Evolutionary conservation across 2,329 filamentous ascomycete species (phyloP).

Genomic region (Endoconidiophora laricicola): DNA sequence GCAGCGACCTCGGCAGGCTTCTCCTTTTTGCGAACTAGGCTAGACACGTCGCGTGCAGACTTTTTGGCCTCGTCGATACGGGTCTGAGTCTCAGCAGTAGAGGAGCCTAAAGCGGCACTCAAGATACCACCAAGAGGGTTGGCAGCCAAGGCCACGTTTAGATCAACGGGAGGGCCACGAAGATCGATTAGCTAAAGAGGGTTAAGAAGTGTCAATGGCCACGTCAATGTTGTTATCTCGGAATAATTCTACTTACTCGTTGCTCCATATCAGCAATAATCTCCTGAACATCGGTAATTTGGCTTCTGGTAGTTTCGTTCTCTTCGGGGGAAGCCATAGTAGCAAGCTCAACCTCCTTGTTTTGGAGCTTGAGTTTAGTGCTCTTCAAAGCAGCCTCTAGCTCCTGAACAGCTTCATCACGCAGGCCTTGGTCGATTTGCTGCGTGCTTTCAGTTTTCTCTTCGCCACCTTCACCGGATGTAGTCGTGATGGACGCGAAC

Average conservation of each 20-base stretch:
- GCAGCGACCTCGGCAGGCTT: constrained; percentile 13
- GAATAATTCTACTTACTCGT: constrained; percentile 32
- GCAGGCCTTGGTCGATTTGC: constrained; percentile 48
- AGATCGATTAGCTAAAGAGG: constrained; percentile 47
- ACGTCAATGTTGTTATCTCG: neutral
- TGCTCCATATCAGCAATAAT: constrained; percentile 66
- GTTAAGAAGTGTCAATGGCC: neutral
- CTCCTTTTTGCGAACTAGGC: constrained; percentile 54
- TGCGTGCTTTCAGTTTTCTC: constrained; percentile 20
- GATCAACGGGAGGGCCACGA: constrained; percentile 41
- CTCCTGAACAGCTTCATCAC: constrained; percentile 53
- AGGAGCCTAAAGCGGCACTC: constrained; percentile 42
- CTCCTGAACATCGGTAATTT: constrained; percentile 59
- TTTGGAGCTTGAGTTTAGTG: constrained; percentile 52
- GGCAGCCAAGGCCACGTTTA: constrained; percentile 38
- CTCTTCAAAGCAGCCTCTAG: constrained; percentile 60
- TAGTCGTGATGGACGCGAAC: constrained; percentile 64
- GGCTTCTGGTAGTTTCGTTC: constrained; percentile 42
- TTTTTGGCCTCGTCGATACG: constrained; percentile 57
- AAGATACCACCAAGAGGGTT: constrained; percentile 39
- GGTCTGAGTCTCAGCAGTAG: constrained; percentile 41
- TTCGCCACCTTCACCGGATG: constrained; percentile 30
- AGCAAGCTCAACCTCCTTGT: constrained; percentile 49
- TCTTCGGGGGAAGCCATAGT: constrained; percentile 48
- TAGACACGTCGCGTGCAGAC: constrained; percentile 54